Conservation (phyloP, 441 rosid species). For the Flueggea neowawraea region DNA sequence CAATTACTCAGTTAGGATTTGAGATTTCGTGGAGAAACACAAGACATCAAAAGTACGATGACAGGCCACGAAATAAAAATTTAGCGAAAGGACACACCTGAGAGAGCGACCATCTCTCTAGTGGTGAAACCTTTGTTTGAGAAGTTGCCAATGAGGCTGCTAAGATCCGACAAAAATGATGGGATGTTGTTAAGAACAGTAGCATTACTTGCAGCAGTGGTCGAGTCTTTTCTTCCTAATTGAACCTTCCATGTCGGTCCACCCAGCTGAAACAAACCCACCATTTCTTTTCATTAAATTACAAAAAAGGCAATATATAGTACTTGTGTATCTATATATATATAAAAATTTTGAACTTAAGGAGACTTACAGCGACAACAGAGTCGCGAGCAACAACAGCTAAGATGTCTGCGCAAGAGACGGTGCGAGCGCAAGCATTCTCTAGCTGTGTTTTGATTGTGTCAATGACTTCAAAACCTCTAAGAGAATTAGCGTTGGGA, state of each 20-base stretch:
- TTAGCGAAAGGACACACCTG: constrained; percentile 33
- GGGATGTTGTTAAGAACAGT: constrained; percentile 65
- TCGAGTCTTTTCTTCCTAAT: constrained; percentile 73
- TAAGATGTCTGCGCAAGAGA: constrained; percentile 72
- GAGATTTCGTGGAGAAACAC: no score
- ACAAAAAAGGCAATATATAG: not conserved
- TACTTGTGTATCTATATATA: no score
- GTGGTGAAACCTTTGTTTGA: constrained; percentile 54
- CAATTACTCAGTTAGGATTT: no score
- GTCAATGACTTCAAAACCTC: constrained; percentile 75
- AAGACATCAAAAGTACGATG: not conserved
- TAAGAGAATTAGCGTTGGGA: constrained; percentile 55
- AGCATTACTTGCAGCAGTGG: constrained; percentile 52
- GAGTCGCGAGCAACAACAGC: constrained; percentile 80
- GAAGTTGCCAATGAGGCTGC: constrained; percentile 59
- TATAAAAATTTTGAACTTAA: no score
- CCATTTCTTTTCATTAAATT: constrained; percentile 2
- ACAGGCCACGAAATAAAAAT: not conserved
- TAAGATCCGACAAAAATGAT: constrained; percentile 65
- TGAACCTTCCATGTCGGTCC: constrained; percentile 80
- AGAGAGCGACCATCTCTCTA: constrained; percentile 69
- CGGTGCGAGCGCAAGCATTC: constrained; percentile 53
- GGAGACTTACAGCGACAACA: constrained; percentile 53
- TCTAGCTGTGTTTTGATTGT: constrained; percentile 61
- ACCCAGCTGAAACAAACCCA: constrained; percentile 38